Percentiles rank a stretch among this genome's conserved stretches.
Conservation (phyloP, 495 filamentous ascomycete species). For the Annulohypoxylon stygium region DNA sequence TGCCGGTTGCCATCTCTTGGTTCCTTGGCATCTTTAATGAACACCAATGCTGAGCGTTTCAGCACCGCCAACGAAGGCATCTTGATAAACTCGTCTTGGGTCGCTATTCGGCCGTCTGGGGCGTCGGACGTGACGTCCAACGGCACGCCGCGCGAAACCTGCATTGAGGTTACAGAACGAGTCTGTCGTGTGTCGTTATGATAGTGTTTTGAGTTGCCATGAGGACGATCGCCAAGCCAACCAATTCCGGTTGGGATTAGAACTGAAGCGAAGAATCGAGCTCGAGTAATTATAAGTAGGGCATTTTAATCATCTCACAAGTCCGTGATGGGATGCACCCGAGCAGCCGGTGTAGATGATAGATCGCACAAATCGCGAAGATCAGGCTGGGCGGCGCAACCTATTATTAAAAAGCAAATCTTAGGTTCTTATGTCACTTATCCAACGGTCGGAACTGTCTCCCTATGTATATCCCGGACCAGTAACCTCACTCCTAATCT, state of each 20-base stretch:
- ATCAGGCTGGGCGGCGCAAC: slow-evolving; percentile 36
- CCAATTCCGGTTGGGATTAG: slow-evolving; percentile 18
- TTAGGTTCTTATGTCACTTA: slow-evolving; percentile 20
- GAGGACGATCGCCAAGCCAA: slow-evolving; percentile 31
- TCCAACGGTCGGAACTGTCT: slow-evolving; percentile 22
- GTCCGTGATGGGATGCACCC: slow-evolving; percentile 27
- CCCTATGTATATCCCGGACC: slow-evolving; percentile 29
- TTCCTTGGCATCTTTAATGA: slow-evolving; percentile 45
- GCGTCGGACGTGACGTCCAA: slow-evolving; percentile 34
- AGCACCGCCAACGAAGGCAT: slow-evolving; percentile 45
- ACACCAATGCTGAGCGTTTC: slow-evolving; percentile 42
- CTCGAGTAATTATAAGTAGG: slow-evolving; percentile 18
- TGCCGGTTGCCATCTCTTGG: slow-evolving; percentile 36
- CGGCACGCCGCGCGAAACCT: slow-evolving; percentile 35
- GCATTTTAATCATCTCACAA: slow-evolving; percentile 24
- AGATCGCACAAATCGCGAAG: slow-evolving; percentile 40
- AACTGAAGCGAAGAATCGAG: slow-evolving; percentile 10
- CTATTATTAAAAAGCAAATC: slow-evolving; percentile 37
- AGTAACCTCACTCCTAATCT: slow-evolving; percentile 21
- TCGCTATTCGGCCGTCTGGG: slow-evolving; percentile 19
- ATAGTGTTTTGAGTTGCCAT: slow-evolving; percentile 23
- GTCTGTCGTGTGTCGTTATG: slow-evolving; percentile 35
- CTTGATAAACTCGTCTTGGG: slow-evolving; percentile 27
- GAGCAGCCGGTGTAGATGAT: slow-evolving; percentile 24
- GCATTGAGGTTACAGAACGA: slow-evolving; percentile 38